Percentiles rank a stretch among this genome's conserved stretches.
Evolutionary conservation across 2,329 filamentous ascomycete genomes (phyloP).

Genomic region (Lecanicillium sp.): DNA sequence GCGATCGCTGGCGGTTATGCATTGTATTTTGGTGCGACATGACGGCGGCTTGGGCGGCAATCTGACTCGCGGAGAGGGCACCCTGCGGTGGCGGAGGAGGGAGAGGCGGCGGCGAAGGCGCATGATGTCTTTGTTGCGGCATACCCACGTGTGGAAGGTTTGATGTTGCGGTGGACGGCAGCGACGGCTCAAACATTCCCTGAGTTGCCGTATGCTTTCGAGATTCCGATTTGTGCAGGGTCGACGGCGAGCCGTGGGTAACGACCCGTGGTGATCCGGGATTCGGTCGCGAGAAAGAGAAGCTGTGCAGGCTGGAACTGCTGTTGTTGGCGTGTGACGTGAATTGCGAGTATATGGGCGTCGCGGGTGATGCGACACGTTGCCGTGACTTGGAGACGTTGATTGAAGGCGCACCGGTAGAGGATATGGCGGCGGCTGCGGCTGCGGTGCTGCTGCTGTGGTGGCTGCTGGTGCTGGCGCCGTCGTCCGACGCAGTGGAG

Average conservation of each 20-base stretch:
- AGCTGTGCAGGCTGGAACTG: conserved; percentile 41
- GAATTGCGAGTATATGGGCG: conserved; percentile 45
- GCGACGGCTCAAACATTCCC: conserved; percentile 68
- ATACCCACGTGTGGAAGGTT: conserved; percentile 47
- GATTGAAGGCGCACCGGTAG: conserved; percentile 27
- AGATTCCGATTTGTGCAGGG: conserved; percentile 40
- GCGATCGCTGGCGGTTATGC: conserved; percentile 62
- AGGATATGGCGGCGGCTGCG: conserved; percentile 22
- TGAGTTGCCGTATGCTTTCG: conserved; percentile 67
- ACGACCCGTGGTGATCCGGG: conserved; percentile 25
- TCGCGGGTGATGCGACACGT: conserved; percentile 31
- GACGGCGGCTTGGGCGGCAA: conserved; percentile 72
- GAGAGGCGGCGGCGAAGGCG: too few relatives aligned
- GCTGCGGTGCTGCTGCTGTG: conserved; percentile 15
- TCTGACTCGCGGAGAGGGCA: conserved; percentile 61
- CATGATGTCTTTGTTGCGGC: conserved; percentile 37
- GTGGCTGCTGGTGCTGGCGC: not conserved
- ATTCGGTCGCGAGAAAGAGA: conserved; percentile 54
- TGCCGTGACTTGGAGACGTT: conserved; percentile 42
- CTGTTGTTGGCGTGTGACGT: conserved; percentile 42
- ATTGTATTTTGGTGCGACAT: conserved; percentile 53
- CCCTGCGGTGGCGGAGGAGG: conserved; percentile 30
- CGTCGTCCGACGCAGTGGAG: not conserved
- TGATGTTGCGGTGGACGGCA: conserved; percentile 56
- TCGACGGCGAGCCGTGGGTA: conserved; percentile 26